Conservation (phyloP, 2,329 filamentous ascomycete species). For the Xylaria sp. region DNA sequence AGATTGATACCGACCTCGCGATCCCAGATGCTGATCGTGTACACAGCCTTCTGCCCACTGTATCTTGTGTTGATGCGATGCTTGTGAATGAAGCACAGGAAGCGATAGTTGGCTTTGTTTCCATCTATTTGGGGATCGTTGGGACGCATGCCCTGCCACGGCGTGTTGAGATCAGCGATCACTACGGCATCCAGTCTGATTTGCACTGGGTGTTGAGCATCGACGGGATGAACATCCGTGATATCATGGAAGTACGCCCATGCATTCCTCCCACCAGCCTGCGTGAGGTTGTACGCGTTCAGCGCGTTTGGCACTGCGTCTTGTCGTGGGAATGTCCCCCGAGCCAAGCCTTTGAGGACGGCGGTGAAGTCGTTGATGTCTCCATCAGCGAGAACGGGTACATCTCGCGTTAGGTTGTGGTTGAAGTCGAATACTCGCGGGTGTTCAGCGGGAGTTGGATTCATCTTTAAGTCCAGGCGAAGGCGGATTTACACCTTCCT, state of each 20-base stretch:
- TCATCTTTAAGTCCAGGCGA: not conserved
- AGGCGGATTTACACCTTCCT: not conserved
- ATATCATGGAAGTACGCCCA: conserved; percentile 8
- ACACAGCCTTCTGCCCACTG: not conserved
- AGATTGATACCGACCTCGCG: not conserved
- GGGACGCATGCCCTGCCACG: conserved; percentile 1
- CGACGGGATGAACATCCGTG: not conserved
- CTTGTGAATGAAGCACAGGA: conserved; percentile 2
- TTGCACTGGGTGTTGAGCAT: not conserved
- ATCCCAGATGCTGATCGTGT: conserved; percentile 5
- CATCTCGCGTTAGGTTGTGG: not conserved
- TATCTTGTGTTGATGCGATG: not conserved
- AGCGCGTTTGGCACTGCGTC: not conserved
- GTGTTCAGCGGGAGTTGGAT: too few species aligned
- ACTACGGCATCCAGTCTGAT: not conserved
- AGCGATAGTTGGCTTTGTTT: not conserved
- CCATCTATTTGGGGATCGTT: not conserved
- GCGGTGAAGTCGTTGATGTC: not conserved
- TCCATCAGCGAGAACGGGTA: not conserved
- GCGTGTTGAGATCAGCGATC: not conserved
- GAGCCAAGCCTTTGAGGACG: not conserved
- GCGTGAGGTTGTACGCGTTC: conserved; percentile 2
- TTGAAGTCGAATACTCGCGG: not conserved
- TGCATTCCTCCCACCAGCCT: not conserved
- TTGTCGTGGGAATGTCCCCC: not conserved